Conservation (phyloP, 2,329 filamentous ascomycete species). For the Trichoderma simmonsii region DNA sequence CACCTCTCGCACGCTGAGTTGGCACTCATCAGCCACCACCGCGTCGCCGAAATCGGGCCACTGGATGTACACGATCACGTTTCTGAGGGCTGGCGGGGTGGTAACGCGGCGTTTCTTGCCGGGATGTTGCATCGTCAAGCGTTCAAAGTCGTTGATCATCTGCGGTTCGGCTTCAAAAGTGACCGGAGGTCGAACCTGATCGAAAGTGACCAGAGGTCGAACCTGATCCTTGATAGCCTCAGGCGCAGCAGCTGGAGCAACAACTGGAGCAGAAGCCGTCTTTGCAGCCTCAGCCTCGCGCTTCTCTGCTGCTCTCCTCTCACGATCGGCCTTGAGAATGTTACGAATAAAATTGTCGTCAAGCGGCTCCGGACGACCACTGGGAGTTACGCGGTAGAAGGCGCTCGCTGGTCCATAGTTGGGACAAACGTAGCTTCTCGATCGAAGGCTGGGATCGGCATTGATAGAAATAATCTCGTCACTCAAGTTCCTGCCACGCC, state of each 20-base stretch:
- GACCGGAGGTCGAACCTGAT: not conserved
- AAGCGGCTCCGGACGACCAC: not conserved
- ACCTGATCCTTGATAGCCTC: not conserved
- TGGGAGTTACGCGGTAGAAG: not conserved
- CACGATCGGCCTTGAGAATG: not conserved
- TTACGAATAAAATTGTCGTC: not conserved
- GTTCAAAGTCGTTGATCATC: not conserved
- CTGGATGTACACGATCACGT: conserved; percentile 28
- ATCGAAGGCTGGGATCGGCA: not conserved
- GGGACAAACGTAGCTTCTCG: not conserved
- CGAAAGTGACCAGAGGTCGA: not conserved
- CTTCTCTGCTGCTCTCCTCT: not conserved
- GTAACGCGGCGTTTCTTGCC: not conserved
- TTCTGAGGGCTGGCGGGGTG: not conserved
- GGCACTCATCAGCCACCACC: conserved; percentile 30
- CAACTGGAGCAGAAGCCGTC: not conserved
- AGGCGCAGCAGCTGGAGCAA: not conserved
- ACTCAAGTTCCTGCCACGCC: not conserved
- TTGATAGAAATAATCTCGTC: not conserved
- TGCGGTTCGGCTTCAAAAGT: not conserved
- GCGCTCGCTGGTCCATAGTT: not conserved
- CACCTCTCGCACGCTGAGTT: conserved; percentile 29
- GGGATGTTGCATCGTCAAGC: not conserved
- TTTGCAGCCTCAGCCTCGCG: not conserved
- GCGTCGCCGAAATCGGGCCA: conserved; percentile 30